Conservation (phyloP, 371 early-diverging fungal species). For the Mucor circinelloides region DNA sequence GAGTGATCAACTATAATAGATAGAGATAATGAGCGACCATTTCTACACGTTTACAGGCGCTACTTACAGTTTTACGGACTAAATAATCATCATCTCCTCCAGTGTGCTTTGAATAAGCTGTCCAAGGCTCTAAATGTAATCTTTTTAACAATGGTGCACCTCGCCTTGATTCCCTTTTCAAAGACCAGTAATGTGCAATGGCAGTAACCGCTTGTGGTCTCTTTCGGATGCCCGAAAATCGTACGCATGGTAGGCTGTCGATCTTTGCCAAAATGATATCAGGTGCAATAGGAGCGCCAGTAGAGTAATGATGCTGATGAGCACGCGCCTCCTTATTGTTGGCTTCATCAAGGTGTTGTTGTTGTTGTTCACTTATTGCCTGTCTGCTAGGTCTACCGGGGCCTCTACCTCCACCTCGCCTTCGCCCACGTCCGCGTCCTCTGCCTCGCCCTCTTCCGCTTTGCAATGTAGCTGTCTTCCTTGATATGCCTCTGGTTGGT, state of each 20-base stretch:
- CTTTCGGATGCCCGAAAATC: slow-evolving; percentile 51
- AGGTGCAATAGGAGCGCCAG: slow-evolving; percentile 72
- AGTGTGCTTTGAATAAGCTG: slow-evolving; percentile 79
- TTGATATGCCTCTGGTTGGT: not conserved
- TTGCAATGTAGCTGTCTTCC: too few species aligned
- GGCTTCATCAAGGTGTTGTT: slow-evolving; percentile 10
- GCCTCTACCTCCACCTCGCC: not conserved
- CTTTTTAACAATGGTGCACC: slow-evolving; percentile 94
- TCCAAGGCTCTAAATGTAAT: slow-evolving; percentile 97
- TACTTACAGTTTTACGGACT: not conserved
- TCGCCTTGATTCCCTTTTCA: slow-evolving; percentile 86
- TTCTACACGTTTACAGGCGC: not conserved
- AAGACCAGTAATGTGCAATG: slow-evolving; percentile 91
- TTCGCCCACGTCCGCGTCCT: slow-evolving; percentile 12
- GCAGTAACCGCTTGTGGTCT: slow-evolving; percentile 57
- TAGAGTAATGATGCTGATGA: slow-evolving; percentile 58
- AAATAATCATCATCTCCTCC: slow-evolving; percentile 67
- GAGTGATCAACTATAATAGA: slow-evolving; percentile 32
- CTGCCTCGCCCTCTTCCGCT: slow-evolving; percentile 6
- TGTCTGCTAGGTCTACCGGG: not conserved
- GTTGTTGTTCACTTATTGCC: not conserved
- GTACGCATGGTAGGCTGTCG: slow-evolving; percentile 50
- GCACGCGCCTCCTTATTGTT: slow-evolving; percentile 63
- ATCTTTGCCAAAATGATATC: slow-evolving; percentile 67
- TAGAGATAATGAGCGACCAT: not conserved